phyloP scores from a whole-genome alignment of 2,329 filamentous ascomycete genomes.

The Paecilomyces niveus region DNA sequence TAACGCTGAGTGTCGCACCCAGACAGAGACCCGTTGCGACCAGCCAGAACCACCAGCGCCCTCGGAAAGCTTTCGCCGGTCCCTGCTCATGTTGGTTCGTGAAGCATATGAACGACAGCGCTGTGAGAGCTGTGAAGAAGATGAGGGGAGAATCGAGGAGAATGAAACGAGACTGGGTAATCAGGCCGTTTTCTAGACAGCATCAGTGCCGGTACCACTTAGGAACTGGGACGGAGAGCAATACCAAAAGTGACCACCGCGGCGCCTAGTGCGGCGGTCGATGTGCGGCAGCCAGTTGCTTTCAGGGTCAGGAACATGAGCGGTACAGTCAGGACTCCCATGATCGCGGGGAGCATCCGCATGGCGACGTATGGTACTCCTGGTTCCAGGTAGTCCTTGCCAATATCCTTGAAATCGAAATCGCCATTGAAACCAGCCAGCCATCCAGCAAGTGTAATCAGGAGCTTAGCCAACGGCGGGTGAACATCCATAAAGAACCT shows the following conservation, averaged over 20 bases:
- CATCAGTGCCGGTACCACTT: conserved; percentile 7
- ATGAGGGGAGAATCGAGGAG: conserved; percentile 93
- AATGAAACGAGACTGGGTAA: conserved; percentile 92
- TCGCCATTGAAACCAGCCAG: conserved; percentile 88
- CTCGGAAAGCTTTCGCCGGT: conserved; percentile 75
- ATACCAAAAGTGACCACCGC: conserved; percentile 84
- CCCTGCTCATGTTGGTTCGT: conserved; percentile 95
- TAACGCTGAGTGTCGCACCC: conserved; percentile 88
- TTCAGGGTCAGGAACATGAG: conserved; percentile 94
- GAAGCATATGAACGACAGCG: conserved; percentile 83
- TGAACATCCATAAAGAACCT: conserved; percentile 99
- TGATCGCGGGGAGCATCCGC: conserved; percentile 84
- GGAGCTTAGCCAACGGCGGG: conserved; percentile 89
- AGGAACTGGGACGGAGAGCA: conserved; percentile 7
- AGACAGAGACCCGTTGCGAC: conserved; percentile 76
- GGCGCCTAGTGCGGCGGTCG: conserved; percentile 75
- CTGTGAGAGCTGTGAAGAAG: conserved; percentile 86
- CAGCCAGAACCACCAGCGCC: conserved; percentile 98
- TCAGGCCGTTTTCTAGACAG: conserved; percentile 75
- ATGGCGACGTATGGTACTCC: conserved; percentile 95
- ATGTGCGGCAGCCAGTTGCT: conserved; percentile 78
- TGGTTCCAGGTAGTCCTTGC: conserved; percentile 95
- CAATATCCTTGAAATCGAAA: conserved; percentile 99
- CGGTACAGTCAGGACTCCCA: conserved; percentile 80
- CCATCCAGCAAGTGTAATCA: conserved; percentile 92